Percentiles rank a stretch among this genome's conserved stretches.
These are phyloP conservation scores for Candida tallmaniae DNA, from an alignment of 805 yeast genomes.

Conservation along the genomic window DNA sequence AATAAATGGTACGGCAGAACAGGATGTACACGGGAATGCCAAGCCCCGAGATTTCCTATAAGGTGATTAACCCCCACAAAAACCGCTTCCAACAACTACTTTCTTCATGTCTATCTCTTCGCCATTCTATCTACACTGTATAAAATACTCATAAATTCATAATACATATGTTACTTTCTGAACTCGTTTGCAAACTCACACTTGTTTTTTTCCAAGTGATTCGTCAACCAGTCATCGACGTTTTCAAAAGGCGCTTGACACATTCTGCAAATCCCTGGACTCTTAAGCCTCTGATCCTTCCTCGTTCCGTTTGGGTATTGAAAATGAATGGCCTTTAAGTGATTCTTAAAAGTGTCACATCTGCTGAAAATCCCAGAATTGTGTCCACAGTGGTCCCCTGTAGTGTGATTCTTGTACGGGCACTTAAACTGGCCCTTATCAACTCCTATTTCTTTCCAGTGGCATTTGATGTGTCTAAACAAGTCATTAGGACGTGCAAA, in stretches of 20 bases:
- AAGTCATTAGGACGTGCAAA: slow-evolving; percentile 86
- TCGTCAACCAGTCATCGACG: slow-evolving; percentile 75
- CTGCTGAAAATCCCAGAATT: slow-evolving; percentile 81
- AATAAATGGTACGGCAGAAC: too few relatives aligned
- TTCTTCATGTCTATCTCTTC: too few relatives aligned
- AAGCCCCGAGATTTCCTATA: too few relatives aligned
- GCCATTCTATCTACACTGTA: too few relatives aligned
- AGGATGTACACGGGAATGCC: too few relatives aligned
- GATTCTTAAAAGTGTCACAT: slow-evolving; percentile 90
- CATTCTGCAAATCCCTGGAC: slow-evolving; percentile 70
- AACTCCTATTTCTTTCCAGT: slow-evolving; percentile 69
- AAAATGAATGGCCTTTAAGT: slow-evolving; percentile 83
- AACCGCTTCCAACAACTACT: too few relatives aligned
- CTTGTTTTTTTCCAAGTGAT: slow-evolving; percentile 57
- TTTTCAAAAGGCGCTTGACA: slow-evolving; percentile 63
- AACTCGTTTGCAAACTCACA: slow-evolving; percentile 25
- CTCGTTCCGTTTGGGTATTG: slow-evolving; percentile 84
- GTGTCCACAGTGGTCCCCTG: slow-evolving; percentile 54
- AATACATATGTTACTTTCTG: too few relatives aligned
- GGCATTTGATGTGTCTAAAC: slow-evolving; percentile 80
- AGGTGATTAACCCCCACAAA: too few relatives aligned
- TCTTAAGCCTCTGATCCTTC: slow-evolving; percentile 66
- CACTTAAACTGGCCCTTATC: slow-evolving; percentile 72
- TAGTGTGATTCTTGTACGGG: slow-evolving; percentile 51
- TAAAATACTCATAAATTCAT: too few relatives aligned